Percentiles rank a stretch among this genome's conserved stretches.
phyloP scores from a whole-genome alignment of 2,329 filamentous ascomycete species.

The Chaetothyriales sp. region DNA sequence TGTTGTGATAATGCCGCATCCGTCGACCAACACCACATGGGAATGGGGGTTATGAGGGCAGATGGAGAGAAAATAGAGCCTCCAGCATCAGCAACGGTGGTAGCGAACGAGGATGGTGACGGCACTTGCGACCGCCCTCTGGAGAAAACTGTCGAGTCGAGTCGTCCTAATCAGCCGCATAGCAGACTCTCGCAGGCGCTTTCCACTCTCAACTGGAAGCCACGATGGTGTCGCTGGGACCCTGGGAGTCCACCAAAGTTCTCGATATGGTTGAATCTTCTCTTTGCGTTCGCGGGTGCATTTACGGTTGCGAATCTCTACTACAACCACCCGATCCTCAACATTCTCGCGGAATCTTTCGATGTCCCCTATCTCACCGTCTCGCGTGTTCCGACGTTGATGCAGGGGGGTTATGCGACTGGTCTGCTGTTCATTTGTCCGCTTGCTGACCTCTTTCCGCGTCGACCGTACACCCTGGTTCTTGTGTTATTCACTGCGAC shows the following conservation, averaged over 20 bases:
- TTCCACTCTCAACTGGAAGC: conserved; percentile 42
- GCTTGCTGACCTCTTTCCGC: conserved; percentile 53
- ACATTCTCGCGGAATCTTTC: conserved; percentile 60
- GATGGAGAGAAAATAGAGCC: background rate
- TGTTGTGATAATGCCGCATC: background rate
- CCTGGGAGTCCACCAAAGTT: conserved; percentile 53
- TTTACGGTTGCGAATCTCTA: conserved; percentile 72
- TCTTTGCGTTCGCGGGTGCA: conserved; percentile 29
- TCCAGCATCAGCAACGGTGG: background rate
- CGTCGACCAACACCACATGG: background rate
- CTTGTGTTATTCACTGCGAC: conserved; percentile 56
- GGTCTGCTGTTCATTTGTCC: conserved; percentile 65
- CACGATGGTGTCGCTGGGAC: conserved; percentile 55
- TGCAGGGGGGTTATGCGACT: conserved; percentile 65
- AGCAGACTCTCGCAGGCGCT: background rate
- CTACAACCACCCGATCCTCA: conserved; percentile 54
- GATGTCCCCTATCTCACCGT: conserved; percentile 55
- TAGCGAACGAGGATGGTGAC: background rate
- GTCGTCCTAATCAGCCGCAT: background rate
- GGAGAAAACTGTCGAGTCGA: background rate
- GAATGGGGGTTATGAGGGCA: background rate
- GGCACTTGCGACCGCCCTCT: background rate
- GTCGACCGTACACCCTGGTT: conserved; percentile 52
- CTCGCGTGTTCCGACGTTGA: conserved; percentile 55
- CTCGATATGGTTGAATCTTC: conserved; percentile 52